Percentiles rank a stretch among this genome's conserved stretches.
These are phyloP conservation scores for Hypoxylon sp. DNA, from an alignment of 2,329 filamentous ascomycete genomes.

Conservation along the genomic window DNA sequence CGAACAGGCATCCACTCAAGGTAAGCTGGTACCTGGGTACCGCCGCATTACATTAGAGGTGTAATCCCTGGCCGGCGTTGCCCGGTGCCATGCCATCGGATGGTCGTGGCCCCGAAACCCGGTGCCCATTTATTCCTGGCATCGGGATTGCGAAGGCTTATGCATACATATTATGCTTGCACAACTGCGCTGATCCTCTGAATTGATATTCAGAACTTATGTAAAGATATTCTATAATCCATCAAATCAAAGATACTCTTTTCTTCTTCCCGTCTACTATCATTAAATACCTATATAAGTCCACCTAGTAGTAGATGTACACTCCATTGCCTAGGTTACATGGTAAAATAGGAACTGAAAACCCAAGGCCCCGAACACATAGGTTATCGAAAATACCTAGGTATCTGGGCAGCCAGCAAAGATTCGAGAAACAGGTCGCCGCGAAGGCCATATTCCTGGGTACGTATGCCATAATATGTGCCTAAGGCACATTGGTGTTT, in stretches of 20 bases:
- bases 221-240: not conserved
- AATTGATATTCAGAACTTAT: not conserved
- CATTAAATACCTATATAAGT: too few species aligned
- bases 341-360: too few species aligned
- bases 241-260: too few species aligned
- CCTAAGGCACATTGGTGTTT: slow-evolving; percentile 15
- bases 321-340: too few species aligned
- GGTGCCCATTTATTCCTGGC: not conserved
- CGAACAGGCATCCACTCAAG: slow-evolving; percentile 19
- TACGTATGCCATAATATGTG: slow-evolving; percentile 7
- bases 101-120: slow-evolving; percentile 8
- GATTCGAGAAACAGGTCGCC: slow-evolving; percentile 13
- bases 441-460: slow-evolving; percentile 13
- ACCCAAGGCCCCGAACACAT: too few species aligned
- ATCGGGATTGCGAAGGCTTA: not conserved
- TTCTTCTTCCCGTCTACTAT: too few species aligned
- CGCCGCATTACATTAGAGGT: not conserved
- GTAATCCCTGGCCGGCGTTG: not conserved
- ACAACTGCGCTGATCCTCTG: not conserved
- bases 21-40: slow-evolving; percentile 10
- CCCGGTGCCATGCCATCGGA: slow-evolving; percentile 6
- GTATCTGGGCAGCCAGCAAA: not conserved
- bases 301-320: too few species aligned
- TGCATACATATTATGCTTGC: not conserved
- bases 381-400: too few species aligned